Conservation (phyloP, 306 rosid species). For the Malus asiatica region DNA sequence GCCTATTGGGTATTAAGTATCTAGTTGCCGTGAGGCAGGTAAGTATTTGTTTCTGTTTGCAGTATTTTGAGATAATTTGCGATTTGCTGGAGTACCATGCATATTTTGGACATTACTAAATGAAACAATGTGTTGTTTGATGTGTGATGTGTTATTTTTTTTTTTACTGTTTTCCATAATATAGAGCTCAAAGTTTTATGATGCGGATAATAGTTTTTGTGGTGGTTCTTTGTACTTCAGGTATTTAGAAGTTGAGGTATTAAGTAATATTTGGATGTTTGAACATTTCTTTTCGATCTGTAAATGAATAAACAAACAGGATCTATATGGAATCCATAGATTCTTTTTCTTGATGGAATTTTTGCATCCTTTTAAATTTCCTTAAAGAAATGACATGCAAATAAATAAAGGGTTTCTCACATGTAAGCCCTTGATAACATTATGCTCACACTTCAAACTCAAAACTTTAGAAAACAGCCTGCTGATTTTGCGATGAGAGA, state of each 20-base stretch:
- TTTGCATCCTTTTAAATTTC: neutral
- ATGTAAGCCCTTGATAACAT: no score
- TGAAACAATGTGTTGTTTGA: neutral
- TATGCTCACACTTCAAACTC: no score
- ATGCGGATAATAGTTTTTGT: neutral
- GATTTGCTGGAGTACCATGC: neutral
- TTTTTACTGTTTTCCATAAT: neutral
- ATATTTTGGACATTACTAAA: neutral
- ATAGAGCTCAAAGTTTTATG: neutral
- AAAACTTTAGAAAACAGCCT: no score
- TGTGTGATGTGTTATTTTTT: neutral
- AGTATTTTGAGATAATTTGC: neutral
- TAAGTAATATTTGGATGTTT: neutral
- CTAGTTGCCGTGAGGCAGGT: conserved; percentile 95
- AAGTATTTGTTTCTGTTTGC: conserved; percentile 13
- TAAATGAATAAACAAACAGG: neutral
- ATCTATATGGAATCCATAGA: neutral
- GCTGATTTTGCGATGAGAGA: no score
- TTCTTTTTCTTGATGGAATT: neutral
- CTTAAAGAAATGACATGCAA: neutral
- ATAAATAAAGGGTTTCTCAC: neutral
- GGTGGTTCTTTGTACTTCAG: neutral
- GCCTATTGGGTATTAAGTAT: conserved; percentile 92
- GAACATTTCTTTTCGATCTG: neutral
- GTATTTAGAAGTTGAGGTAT: neutral